Conservation (phyloP, 2,329 filamentous ascomycete genomes). For the Fusarium marasasianum region DNA sequence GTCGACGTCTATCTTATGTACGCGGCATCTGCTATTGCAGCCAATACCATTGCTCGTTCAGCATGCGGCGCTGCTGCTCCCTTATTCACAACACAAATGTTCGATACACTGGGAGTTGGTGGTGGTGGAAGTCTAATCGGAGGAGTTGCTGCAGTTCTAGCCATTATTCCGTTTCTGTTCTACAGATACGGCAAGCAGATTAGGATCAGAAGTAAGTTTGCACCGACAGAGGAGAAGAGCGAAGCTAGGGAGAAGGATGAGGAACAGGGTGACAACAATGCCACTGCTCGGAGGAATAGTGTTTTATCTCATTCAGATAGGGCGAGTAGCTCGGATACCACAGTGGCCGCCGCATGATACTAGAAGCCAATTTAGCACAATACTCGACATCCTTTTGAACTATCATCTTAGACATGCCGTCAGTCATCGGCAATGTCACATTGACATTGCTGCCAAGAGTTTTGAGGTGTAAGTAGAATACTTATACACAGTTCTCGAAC, state of each 20-base stretch:
- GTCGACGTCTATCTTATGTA: constrained; percentile 35
- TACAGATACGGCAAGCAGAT: constrained; percentile 34
- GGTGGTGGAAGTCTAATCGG: constrained; percentile 32
- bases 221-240: constrained; percentile 8
- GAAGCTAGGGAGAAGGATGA: constrained; percentile 9
- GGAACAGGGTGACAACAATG: not conserved
- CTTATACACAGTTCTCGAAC: not conserved
- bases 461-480: not conserved
- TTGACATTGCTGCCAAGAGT: not conserved
- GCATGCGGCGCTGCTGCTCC: constrained; percentile 35
- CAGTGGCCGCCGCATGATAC: not conserved
- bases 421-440: not conserved
- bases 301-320: not conserved
- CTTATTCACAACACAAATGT: constrained; percentile 34
- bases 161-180: constrained; percentile 30
- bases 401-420: not conserved
- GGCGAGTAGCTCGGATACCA: not conserved
- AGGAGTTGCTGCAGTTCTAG: constrained; percentile 25
- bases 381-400: not conserved
- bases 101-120: constrained; percentile 23
- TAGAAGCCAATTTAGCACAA: not conserved
- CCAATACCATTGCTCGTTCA: constrained; percentile 29
- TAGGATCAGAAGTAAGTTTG: constrained; percentile 33
- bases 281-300: not conserved
- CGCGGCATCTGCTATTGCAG: constrained; percentile 32